Base-by-base conservation (phyloP, 768 basidiomycete species). In the Boletus fagicola region DNA sequence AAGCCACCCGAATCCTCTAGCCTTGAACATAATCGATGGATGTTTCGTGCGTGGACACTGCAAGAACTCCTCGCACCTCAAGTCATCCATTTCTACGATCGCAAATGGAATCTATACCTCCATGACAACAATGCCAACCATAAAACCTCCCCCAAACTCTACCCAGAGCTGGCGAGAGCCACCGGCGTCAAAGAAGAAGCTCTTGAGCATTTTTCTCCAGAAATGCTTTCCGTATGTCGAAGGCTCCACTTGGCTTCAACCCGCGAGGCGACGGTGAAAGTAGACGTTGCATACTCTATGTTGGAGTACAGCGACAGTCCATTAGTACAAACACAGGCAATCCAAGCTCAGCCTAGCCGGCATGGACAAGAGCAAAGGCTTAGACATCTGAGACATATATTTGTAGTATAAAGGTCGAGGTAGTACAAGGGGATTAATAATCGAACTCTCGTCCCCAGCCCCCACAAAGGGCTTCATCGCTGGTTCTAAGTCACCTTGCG, bases 41-140 rank as follows among this genome's bases (percentile, higher is more conserved):
- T 64, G 54, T 45, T 40, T 20, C 62, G 62, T 6, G 52, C 55
- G 0, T 63, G 62, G 62, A 63, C 62, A 2, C 39, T 49, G 12
- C 62, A 62, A 39, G 61, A 62, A 26, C 55, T 62, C 9, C 61
- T 62, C 28, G 50, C 61, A 0, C 54, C 62, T 5, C 18, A 46
- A 10, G 42, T 54, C 35, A 53, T 63, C 35, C 62, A 61, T 7
- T 59, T 63, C 33, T 62, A 63, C 20, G 5, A 56, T 12, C 22
- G 24, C 5, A 20, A 15, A 2, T 63, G 62, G 61, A 1, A 52
- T 1, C 26, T 49, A 0, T 62, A 63, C 24, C 40, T 15, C 18
- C 10, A 46, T 0, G 61, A 45, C 24, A 13, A 4, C 8, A 44
- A 9, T 1, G 0, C 9, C 24, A 59, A 64, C 30, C 62, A 64